Evolutionary conservation across 768 basidiomycete genomes (phyloP), one percentile per base, ranked within the genome.

Genomic region (Guyanaporus albipodus): DNA sequence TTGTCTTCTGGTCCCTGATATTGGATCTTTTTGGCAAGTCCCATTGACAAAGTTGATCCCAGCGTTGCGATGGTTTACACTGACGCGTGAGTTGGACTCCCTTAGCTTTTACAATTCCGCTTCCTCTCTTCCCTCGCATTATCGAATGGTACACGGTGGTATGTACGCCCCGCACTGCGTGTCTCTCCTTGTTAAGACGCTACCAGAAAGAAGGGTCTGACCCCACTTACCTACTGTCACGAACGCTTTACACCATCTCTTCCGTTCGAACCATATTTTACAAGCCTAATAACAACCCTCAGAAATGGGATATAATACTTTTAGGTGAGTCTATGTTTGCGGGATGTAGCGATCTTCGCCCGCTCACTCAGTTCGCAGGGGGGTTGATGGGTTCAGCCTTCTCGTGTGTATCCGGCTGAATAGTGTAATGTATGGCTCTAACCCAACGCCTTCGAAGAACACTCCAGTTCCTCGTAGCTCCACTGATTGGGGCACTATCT

Each of bases 101-200:
- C n/a, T n/a, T n/a, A 76, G 90, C 91, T 11, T 95, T 94, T 67
- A 96, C 91, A 19, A 88, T 95, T 37, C 93, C 92, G 9, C 75
- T 97, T n/a, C 95, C 95, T 18, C 79, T 97, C 24, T 97, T 97
- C 67, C 95, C 95, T n/a, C 82, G 94, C n/a, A 74, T 98, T 40
- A 93, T 96, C 34, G 85, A 94, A 69, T 92, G 87, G 87, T 94
- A 92, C 62, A 84, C 83, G 1, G 66, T 80, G 61, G 88, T 86
- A 54, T 58, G 79, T 66, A 33, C 14, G 9, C 6, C 0, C 15
- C 6, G 4, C 18, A 7, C 12, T 26, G 17, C 26, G 4, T 27
- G 8, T 32, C 29, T 11, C 14, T 6, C 6, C 8, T n/a, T 36
- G 2, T 44, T 49, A 22, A 54, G 4, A 42, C 44, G 46, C 39